A percentile compares a stretch with the other conserved stretches of the same genome.
These are phyloP conservation scores for Phytophthora cryptogea DNA, from an alignment of 352 stramenopile genomes.

Conservation along the genomic window DNA sequence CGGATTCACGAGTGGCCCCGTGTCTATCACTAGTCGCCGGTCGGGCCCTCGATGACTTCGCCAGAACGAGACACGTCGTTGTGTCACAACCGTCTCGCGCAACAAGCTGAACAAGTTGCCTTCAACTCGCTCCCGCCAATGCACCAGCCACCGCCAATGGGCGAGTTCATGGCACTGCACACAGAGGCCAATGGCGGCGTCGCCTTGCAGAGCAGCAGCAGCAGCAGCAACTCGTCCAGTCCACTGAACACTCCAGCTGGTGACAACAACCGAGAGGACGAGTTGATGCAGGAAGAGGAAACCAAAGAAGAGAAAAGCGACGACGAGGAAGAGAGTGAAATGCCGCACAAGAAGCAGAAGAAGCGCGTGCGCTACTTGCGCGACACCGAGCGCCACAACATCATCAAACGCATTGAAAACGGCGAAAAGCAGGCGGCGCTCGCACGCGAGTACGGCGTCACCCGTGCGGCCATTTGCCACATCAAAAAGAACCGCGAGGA, in stretches of 20 bases:
- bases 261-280: slow-evolving; percentile 3
- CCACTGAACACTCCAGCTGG: background rate
- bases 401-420: slow-evolving; percentile 66
- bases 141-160: slow-evolving; percentile 4
- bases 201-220: background rate
- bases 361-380: slow-evolving; percentile 61
- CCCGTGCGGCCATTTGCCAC: slow-evolving; percentile 68
- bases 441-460: slow-evolving; percentile 68
- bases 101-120: slow-evolving; percentile 19
- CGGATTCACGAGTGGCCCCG: background rate
- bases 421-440: slow-evolving; percentile 67
- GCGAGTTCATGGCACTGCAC: slow-evolving; percentile 23
- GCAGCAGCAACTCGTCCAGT: slow-evolving; percentile 1
- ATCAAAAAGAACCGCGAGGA: slow-evolving; percentile 80
- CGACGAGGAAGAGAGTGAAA: background rate
- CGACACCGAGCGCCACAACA: slow-evolving; percentile 58
- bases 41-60: slow-evolving; percentile 4
- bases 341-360: slow-evolving; percentile 20
- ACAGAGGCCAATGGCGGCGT: background rate
- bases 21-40: background rate
- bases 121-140: slow-evolving; percentile 1
- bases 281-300: slow-evolving; percentile 2
- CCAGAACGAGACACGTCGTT: slow-evolving; percentile 19
- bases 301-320: background rate
- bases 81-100: slow-evolving; percentile 13